These are phyloP conservation scores for Echria macrotheca DNA, from an alignment of 495 filamentous ascomycete species.

Conservation along the genomic window DNA sequence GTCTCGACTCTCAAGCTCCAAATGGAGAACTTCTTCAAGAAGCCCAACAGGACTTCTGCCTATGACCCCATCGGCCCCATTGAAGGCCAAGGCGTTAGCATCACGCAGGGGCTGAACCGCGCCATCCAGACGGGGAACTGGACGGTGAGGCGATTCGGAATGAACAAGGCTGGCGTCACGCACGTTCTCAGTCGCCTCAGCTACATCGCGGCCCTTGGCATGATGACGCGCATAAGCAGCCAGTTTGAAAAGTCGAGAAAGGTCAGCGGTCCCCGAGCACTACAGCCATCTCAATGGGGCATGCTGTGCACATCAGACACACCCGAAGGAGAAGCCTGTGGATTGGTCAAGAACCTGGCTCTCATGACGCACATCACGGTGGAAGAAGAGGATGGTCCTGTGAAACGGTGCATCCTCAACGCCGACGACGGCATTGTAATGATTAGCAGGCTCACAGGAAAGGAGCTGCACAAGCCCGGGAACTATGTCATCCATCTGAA, in stretches of 20 bases:
- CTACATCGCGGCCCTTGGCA: constrained; percentile 96
- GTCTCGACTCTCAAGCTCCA: constrained; percentile 79
- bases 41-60: constrained; percentile 73
- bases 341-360: constrained; percentile 95
- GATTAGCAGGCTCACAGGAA: constrained; percentile 65
- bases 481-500: constrained; percentile 91
- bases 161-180: constrained; percentile 95
- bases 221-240: constrained; percentile 98
- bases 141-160: constrained; percentile 94
- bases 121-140: constrained; percentile 97
- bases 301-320: constrained; percentile 97
- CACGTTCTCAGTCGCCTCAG: constrained; percentile 93
- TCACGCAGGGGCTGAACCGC: constrained; percentile 85
- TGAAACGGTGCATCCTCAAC: constrained; percentile 74
- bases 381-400: constrained; percentile 82
- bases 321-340: constrained; percentile 96
- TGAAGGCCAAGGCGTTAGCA: constrained; percentile 67
- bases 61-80: constrained; percentile 82
- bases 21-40: constrained; percentile 89
- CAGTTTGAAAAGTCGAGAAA: constrained; percentile 99
- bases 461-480: constrained; percentile 76
- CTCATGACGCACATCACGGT: constrained; percentile 99
- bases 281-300: constrained; percentile 95
- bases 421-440: constrained; percentile 53
- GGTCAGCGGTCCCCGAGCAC: constrained; percentile 85